phyloP scores from a whole-genome alignment of 176 grass and related monocot genomes.

The Saccharum spontaneum region DNA sequence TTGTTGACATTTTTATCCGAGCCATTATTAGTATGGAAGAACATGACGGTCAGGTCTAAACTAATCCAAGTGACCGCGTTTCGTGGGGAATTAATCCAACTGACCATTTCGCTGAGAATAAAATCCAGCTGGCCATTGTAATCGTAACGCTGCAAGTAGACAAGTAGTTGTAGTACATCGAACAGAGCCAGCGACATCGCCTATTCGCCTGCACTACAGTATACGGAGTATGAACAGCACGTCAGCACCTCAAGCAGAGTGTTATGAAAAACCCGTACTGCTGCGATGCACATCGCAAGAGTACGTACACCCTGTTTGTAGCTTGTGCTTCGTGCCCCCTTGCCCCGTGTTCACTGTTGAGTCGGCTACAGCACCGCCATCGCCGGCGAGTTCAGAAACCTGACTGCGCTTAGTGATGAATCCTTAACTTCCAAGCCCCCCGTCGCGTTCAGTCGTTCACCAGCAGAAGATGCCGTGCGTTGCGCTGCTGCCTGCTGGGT shows the following conservation, averaged over 20 bases:
- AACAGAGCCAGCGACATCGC: neutral
- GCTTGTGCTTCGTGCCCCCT: no score
- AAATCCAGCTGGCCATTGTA: neutral
- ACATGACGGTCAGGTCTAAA: neutral
- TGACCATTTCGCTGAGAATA: neutral
- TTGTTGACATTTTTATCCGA: conserved; percentile 3
- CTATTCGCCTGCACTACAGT: neutral
- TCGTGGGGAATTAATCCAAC: no score
- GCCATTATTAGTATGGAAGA: no score
- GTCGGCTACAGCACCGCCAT: no score
- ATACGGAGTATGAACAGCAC: neutral
- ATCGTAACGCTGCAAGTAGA: neutral
- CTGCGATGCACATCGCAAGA: neutral
- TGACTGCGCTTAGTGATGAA: neutral
- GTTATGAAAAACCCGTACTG: neutral
- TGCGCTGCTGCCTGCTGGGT: neutral
- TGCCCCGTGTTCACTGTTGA: neutral
- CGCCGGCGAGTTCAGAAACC: neutral
- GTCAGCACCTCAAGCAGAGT: neutral
- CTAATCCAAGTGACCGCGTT: neutral
- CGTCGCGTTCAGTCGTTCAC: neutral
- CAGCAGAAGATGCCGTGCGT: neutral
- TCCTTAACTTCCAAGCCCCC: neutral
- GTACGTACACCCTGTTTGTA: neutral
- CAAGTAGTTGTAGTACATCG: neutral